A percentile compares a stretch with the other conserved stretches of the same genome.
Evolutionary conservation across 2,329 filamentous ascomycete species (phyloP).

Genomic region (Dactylonectria estremocensis): DNA sequence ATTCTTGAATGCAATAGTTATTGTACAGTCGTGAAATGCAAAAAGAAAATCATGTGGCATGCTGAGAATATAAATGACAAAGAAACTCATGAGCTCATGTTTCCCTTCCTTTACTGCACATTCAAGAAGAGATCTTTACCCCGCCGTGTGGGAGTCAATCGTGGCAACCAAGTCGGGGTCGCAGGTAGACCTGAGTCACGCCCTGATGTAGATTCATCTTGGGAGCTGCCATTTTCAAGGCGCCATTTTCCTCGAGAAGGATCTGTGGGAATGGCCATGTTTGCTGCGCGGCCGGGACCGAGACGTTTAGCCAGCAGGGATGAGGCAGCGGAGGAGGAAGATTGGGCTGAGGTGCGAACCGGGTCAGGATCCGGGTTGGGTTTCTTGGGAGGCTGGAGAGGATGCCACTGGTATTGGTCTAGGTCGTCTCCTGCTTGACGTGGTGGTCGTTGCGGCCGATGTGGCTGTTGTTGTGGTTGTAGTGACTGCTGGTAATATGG

Average conservation of each 20-base stretch:
- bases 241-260: conserved; percentile 33
- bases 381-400: conserved; percentile 24
- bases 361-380: conserved; percentile 28
- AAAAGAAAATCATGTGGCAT: conserved; percentile 23
- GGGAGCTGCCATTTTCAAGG: conserved; percentile 26
- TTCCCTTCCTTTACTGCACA: conserved; percentile 58
- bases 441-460: conserved; percentile 14
- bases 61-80: conserved; percentile 22
- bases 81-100: conserved; percentile 3
- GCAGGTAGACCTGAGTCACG: conserved; percentile 30
- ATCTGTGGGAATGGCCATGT: conserved; percentile 57
- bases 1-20: conserved; percentile 37
- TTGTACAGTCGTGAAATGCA: conserved; percentile 39
- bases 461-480: conserved; percentile 22
- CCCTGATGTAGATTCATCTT: conserved; percentile 10
- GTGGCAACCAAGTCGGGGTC: conserved; percentile 62
- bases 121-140: conserved; percentile 76
- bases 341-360: conserved; percentile 34
- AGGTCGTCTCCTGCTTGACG: conserved; percentile 20
- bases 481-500: conserved; percentile 25
- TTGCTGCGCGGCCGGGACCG: conserved; percentile 64
- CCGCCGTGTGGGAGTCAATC: conserved; percentile 75
- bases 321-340: conserved; percentile 53
- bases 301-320: conserved; percentile 69
- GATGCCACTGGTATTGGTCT: conserved; percentile 25